Evolutionary conservation across 495 filamentous ascomycete genomes (phyloP).

Genomic region (Achaetomiella virescens): DNA sequence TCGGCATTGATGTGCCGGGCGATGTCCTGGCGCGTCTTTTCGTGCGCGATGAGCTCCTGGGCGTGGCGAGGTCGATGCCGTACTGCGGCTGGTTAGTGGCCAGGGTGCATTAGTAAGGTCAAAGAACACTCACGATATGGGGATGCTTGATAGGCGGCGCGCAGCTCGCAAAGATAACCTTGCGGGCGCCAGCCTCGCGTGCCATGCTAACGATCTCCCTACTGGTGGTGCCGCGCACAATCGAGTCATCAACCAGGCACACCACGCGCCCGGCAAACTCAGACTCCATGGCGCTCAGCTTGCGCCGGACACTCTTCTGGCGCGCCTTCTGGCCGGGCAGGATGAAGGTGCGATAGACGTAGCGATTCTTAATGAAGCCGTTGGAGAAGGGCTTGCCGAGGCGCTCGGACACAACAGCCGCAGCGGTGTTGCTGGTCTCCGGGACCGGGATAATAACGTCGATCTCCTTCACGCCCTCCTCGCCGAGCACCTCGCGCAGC

Average conservation of each 20-base stretch:
- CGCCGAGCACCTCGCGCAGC: conserved; percentile 64
- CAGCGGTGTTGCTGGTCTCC: conserved; percentile 62
- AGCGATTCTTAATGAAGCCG: conserved; percentile 83
- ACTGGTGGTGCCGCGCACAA: conserved; percentile 87
- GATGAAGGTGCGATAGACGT: conserved; percentile 94
- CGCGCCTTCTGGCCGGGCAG: conserved; percentile 83
- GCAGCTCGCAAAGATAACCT: conserved; percentile 86
- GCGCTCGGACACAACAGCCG: conserved; percentile 67
- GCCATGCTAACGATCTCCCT: conserved; percentile 93
- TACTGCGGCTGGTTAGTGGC: conserved; percentile 38
- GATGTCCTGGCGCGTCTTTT: conserved; percentile 60
- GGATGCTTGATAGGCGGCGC: conserved; percentile 73
- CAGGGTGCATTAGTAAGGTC: background rate
- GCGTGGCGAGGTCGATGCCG: conserved; percentile 85
- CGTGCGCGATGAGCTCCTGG: conserved; percentile 80
- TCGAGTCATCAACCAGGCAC: conserved; percentile 84
- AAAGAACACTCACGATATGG: conserved; percentile 34
- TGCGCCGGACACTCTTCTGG: conserved; percentile 70
- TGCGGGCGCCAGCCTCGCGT: conserved; percentile 79
- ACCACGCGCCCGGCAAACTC: conserved; percentile 85
- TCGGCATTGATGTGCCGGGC: conserved; percentile 85
- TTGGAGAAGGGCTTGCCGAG: conserved; percentile 74
- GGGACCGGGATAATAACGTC: conserved; percentile 56
- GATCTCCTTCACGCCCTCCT: conserved; percentile 72
- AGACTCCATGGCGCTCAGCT: conserved; percentile 76